Conservation (phyloP, 2,329 filamentous ascomycete genomes). For the Escovopsis sp. region DNA sequence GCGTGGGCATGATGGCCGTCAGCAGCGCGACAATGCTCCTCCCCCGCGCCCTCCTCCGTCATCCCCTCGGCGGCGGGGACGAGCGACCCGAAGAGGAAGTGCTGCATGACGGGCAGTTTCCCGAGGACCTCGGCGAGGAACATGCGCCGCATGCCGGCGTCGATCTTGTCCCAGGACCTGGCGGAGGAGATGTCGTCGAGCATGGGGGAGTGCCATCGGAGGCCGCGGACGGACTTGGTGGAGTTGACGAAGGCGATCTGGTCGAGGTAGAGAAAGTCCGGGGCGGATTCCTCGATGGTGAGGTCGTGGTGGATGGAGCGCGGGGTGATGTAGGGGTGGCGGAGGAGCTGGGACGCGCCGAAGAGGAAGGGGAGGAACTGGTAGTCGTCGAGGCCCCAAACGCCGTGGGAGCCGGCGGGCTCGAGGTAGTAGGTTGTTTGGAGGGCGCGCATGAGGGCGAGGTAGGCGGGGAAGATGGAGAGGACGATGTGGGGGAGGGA, state of each 20-base stretch:
- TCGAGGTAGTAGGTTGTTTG: constrained; percentile 94
- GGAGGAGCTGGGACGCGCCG: constrained; percentile 74
- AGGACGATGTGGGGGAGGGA: constrained; percentile 58
- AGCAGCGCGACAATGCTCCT: constrained; percentile 24
- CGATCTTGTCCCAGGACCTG: constrained; percentile 82
- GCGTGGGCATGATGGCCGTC: constrained; percentile 42
- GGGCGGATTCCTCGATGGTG: constrained; percentile 69
- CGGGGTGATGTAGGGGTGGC: constrained; percentile 68
- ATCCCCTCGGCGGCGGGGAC: constrained; percentile 70
- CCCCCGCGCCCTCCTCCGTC: constrained; percentile 33
- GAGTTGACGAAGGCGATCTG: constrained; percentile 91
- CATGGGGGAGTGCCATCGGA: constrained; percentile 97
- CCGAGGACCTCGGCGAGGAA: constrained; percentile 83
- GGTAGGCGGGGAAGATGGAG: constrained; percentile 66
- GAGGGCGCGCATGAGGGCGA: constrained; percentile 71
- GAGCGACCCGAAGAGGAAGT: constrained; percentile 84
- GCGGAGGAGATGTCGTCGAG: constrained; percentile 90
- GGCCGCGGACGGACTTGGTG: constrained; percentile 86
- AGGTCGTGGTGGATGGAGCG: constrained; percentile 76
- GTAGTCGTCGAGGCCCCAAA: constrained; percentile 97
- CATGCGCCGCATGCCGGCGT: constrained; percentile 93
- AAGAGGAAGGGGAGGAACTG: constrained; percentile 94
- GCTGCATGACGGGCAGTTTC: constrained; percentile 96
- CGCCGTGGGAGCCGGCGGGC: constrained; percentile 88
- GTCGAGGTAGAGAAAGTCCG: constrained; percentile 78